phyloP scores from a whole-genome alignment of 306 rosid genomes.

The Lupinus albus region DNA sequence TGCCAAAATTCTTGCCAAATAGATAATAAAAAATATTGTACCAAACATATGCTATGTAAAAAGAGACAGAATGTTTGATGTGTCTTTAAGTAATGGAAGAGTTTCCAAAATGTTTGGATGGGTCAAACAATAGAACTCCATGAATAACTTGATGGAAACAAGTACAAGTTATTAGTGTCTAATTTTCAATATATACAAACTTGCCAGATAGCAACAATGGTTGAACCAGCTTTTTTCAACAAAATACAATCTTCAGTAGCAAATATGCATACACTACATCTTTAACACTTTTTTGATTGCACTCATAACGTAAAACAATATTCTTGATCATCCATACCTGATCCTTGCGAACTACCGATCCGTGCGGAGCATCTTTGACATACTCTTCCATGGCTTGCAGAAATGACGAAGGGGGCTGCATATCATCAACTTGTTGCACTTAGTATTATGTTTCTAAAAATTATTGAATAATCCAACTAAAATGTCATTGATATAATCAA shows the following conservation, averaged over 20 bases:
- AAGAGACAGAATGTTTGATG: slow-evolving; percentile 1
- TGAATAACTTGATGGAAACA: slow-evolving; percentile 15
- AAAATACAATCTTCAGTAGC: slow-evolving; percentile 20
- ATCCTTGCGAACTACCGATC: slow-evolving; percentile 69
- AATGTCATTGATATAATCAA: slow-evolving; percentile 29
- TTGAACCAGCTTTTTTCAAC: not conserved
- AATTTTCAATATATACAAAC: slow-evolving; percentile 5
- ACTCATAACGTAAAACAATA: slow-evolving; percentile 15
- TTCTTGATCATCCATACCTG: slow-evolving; percentile 57
- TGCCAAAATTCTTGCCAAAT: not conserved
- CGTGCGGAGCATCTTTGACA: slow-evolving; percentile 85
- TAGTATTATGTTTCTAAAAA: slow-evolving; percentile 27
- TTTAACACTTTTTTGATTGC: slow-evolving; percentile 11
- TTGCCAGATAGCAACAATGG: slow-evolving; percentile 23
- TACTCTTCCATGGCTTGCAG: slow-evolving; percentile 99
- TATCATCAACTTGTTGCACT: slow-evolving; percentile 36
- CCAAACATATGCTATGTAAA: not conserved
- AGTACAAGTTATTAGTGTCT: not conserved
- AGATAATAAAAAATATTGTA: not conserved
- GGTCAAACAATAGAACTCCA: not conserved
- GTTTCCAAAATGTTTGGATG: slow-evolving; percentile 20
- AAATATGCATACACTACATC: not conserved
- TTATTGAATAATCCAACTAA: slow-evolving; percentile 14
- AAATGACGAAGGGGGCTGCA: slow-evolving; percentile 93
- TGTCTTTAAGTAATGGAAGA: slow-evolving; percentile 11